Evolutionary conservation across 352 stramenopile genomes (phyloP), one percentile per base, ranked within the genome.

Genomic region (Pythium apleroticum): DNA sequence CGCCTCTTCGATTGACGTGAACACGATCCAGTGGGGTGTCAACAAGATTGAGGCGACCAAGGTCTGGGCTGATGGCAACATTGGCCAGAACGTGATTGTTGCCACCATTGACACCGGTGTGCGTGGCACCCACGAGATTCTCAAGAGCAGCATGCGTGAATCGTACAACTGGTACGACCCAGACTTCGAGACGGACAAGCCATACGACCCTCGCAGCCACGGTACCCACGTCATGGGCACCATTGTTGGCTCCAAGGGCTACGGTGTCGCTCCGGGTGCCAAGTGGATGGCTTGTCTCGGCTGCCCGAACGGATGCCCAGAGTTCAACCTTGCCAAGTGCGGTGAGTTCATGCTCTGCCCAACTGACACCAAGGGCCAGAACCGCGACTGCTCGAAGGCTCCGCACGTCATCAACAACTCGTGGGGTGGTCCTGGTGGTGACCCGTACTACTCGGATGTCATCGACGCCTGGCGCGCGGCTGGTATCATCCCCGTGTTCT

Each of bases 151-250:
- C 35, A 71, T 63, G 31, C 35, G 48, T 41, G 20, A 17, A 2
- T 24, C 30, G 11, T 60, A 66, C 60, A 45, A 45, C 60, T 66
- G 70, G 70, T 72, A 60, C 57, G 68, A 76, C 59, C 66, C 70
- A 19, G 61, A 72, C 48, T 46, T 68, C 35, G 11, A 63, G 27
- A 62, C 27, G 10, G 39, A 30, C 41, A 1, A 35, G 12, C 72
- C 71, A 8, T 54, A 65, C 24, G 71, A 77, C 53, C 25, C 22
- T 17, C n/a, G 69, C 25, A 65, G 62, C 41, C 71, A 77, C 60
- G 71, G 71, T 10, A 73, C 71, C 12, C 63, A 75, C 57, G 72
- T 66, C 17, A 73, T 76, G 31, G 68, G 67, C 20, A 77, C 59
- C 11, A 71, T 73, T 55, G 59, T 56, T 24, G 68, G 68, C 49